Evolutionary conservation across 1,284 basidiomycete species (phyloP), one percentile per base, ranked within the genome.

Genomic region (Microbotryomycetes sp.): DNA sequence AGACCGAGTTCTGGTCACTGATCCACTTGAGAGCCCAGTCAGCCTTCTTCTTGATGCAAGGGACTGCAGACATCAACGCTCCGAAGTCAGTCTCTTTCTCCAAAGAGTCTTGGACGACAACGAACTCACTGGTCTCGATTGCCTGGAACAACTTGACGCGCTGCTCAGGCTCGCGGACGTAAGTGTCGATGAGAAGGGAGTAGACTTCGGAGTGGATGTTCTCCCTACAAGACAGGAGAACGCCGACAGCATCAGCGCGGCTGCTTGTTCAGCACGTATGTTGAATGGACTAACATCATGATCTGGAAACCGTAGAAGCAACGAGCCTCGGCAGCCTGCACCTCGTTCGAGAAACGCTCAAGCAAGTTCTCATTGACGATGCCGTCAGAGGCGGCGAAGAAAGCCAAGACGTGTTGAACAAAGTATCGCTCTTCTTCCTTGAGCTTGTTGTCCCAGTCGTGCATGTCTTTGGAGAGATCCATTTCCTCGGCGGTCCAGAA

Each of bases 161-260:
- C 72, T 81, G 78, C 16, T 74, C 71, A 23, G 77, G 71, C 62
- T 81, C 81, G 64, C 80, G 76, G 49, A 82, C 79, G 72, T 82
- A 82, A 7, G 81, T 81, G 73, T 82, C 81, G 67, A 82, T 82
- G 60, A 82, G 75, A 25, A 82, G 76, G 55, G 79, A 81, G 74
- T 82, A 82, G 45, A 80, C 81, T 72, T 82, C 81, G 28, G 80
- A 80, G 70, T 82, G 81, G 23, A 82, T 79, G 72, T 81, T 81
- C 73, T 82, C 81, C 67, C 71, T 73, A n/a, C n/a, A 14, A 53
- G 15, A 3, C 32, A 25, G 4, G 6, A 9, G 32, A 25, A 9
- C 3, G 4, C 16, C 12, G 2, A 9, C 42, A n/a, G 23, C 26
- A 36, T 46, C 42, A 55, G 25, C 25, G 22, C 14, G 22, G 29